Evolutionary conservation across 2,329 filamentous ascomycete species (phyloP).

Genomic region (Ceratocystis harringtonii): DNA sequence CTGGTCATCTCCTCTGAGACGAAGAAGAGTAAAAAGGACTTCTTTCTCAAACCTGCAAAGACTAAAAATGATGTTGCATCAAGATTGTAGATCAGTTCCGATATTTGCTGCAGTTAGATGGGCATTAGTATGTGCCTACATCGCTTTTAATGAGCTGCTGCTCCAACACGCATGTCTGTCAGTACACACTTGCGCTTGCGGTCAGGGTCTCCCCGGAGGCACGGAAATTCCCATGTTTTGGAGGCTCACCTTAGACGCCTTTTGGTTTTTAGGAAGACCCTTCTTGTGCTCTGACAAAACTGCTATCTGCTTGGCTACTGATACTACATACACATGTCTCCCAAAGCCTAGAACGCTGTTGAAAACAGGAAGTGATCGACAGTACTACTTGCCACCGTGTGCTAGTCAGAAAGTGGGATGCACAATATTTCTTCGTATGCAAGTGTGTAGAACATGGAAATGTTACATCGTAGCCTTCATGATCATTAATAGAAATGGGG

Average conservation of each 20-base stretch:
- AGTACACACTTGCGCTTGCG: neutral
- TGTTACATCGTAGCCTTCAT: neutral
- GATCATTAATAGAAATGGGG: neutral
- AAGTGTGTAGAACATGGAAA: neutral
- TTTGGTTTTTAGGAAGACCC: neutral
- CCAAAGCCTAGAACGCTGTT: neutral
- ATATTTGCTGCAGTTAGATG: neutral
- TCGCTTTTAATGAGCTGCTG: too few relatives aligned
- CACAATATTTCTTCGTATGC: constrained; percentile 4
- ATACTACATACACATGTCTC: neutral
- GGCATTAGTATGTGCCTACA: too few relatives aligned
- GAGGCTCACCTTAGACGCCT: neutral
- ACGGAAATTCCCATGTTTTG: constrained; percentile 7
- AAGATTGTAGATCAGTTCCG: neutral
- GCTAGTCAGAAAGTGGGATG: constrained; percentile 1
- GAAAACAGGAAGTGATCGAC: neutral
- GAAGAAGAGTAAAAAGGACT: neutral
- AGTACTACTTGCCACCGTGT: neutral
- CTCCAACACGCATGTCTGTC: neutral
- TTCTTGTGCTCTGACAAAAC: neutral
- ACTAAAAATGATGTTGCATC: neutral
- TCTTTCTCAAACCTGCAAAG: neutral
- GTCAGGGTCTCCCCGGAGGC: neutral
- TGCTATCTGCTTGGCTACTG: neutral
- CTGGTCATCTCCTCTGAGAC: neutral